Evolutionary conservation across 176 grass and related monocot species (phyloP).

Genomic region (Triticum dicoccoides): DNA sequence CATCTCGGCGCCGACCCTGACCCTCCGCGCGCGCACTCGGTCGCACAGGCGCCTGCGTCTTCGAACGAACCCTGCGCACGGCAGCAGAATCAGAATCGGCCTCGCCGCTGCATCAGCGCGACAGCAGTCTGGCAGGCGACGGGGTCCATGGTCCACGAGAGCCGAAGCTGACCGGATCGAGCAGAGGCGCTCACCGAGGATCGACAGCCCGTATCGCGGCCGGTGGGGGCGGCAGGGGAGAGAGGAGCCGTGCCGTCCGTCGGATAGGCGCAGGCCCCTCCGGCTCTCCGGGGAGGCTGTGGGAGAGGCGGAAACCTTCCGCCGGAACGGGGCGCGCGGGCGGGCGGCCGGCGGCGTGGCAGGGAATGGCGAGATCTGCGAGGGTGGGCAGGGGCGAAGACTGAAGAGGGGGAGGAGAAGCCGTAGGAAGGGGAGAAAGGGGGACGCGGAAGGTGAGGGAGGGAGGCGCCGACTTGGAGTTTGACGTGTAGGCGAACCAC

Average conservation of each 20-base stretch:
- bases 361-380: conserved; percentile 41
- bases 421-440: conserved; percentile 44
- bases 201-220: background rate
- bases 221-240: background rate
- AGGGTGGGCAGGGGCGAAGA: background rate
- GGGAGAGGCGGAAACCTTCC: background rate
- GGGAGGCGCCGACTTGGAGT: conserved; percentile 23
- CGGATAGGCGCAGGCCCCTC: background rate
- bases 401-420: background rate
- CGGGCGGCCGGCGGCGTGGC: background rate
- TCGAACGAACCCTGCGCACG: background rate
- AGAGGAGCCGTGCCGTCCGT: conserved; percentile 6
- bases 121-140: too few relatives aligned
- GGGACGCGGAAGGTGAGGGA: background rate
- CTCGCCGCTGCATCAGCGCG: background rate
- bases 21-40: background rate
- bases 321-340: background rate
- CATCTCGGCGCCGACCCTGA: conserved; percentile 44
- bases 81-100: background rate
- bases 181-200: conserved; percentile 9
- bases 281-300: background rate
- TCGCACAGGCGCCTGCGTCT: background rate
- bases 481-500: conserved; percentile 38
- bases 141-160: background rate
- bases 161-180: background rate